Evolutionary conservation across 805 yeast species (phyloP).

Genomic region (Yarrowia yakushimensis): DNA sequence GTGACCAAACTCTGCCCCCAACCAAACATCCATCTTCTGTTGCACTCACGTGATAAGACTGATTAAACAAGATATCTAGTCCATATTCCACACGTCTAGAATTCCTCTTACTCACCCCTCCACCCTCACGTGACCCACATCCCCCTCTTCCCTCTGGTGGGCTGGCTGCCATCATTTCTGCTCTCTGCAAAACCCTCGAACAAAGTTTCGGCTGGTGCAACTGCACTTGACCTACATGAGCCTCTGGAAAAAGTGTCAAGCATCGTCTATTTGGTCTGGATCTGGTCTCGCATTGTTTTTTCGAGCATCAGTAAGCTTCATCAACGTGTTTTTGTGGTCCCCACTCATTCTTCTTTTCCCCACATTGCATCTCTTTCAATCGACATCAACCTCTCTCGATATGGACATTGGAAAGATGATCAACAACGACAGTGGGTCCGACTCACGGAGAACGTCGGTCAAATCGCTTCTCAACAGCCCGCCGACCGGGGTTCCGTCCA

Average conservation of each 20-base stretch:
- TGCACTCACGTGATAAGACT: no score
- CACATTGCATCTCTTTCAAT: no score
- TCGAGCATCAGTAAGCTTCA: no score
- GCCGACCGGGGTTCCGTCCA: background rate
- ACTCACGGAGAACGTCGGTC: constrained; percentile 23
- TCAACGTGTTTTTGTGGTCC: no score
- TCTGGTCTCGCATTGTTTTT: background rate
- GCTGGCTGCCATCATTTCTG: background rate
- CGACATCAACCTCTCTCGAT: background rate
- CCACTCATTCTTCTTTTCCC: no score
- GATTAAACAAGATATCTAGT: no score
- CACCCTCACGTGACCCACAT: background rate
- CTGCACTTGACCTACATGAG: background rate
- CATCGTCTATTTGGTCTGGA: background rate
- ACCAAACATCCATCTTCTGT: background rate
- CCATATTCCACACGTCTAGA: no score
- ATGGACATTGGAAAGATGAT: constrained; percentile 24
- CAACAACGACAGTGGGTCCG: constrained; percentile 22
- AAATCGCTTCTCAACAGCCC: constrained; percentile 21
- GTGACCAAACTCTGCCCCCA: background rate
- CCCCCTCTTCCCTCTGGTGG: background rate
- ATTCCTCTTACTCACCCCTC: background rate
- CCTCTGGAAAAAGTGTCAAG: background rate
- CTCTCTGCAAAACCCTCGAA: background rate
- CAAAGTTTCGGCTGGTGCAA: background rate